Evolutionary conservation across 345 rosid genomes (phyloP).

Genomic region (Arabidopsis arenosa): DNA sequence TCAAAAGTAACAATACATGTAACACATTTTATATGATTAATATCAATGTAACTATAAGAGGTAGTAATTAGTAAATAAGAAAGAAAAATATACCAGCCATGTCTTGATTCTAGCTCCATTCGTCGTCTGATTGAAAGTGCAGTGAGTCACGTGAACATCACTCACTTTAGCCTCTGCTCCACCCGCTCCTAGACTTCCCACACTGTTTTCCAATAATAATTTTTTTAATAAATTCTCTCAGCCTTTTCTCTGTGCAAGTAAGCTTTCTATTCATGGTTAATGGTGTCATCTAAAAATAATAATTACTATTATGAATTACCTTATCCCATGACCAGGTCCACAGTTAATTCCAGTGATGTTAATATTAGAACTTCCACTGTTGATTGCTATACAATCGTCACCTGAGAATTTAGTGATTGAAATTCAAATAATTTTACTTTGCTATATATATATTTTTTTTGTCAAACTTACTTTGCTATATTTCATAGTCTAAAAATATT

Average conservation of each 20-base stretch:
- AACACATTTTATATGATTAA: background rate
- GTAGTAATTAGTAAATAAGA: background rate
- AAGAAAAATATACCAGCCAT: conserved; percentile 22
- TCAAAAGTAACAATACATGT: background rate
- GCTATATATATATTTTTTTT: no score
- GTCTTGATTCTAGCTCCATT: conserved; percentile 48
- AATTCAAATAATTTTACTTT: background rate
- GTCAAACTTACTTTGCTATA: background rate
- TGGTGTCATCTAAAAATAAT: background rate
- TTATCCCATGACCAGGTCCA: conserved; percentile 48
- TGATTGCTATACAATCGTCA: conserved; percentile 45
- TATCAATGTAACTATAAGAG: background rate
- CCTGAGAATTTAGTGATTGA: background rate
- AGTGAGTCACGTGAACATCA: conserved; percentile 29
- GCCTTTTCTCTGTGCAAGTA: background rate
- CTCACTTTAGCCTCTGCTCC: conserved; percentile 25
- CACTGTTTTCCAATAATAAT: conserved; percentile 18
- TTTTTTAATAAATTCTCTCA: background rate
- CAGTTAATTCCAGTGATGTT: conserved; percentile 35
- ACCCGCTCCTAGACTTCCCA: conserved; percentile 38
- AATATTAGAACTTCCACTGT: conserved; percentile 31
- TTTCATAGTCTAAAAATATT: background rate
- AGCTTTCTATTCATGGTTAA: background rate
- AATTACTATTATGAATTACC: conserved; percentile 24
- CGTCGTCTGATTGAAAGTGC: conserved; percentile 31